Base-by-base conservation (phyloP, 2,329 filamentous ascomycete species). In the Aspergillus thermomutatus region DNA sequence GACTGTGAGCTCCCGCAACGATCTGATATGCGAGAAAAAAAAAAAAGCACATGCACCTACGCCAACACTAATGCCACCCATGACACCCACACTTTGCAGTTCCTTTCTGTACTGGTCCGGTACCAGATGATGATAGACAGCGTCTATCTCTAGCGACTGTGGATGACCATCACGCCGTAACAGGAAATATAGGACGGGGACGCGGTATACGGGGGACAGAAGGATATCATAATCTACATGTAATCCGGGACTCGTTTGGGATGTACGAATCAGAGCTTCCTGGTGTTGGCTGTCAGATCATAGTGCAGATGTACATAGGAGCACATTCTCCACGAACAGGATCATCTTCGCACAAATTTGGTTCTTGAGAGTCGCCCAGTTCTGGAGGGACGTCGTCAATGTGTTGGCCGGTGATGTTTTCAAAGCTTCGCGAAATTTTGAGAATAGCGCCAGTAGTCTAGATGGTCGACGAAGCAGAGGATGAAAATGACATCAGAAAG, bases 131-230 rank as follows among this genome's bases (percentile, higher is more conserved):
- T 84, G 80, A 72, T 91, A 91, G 60, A 92, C 83, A 3, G 84
- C 83, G 59, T 91, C 87, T 64, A 91, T 78, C 65, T 83, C 81
- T 66, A 84, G 74, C 41, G 80, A 76, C 60, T 86, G 83, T 56
- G 80, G 79, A 49, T 77, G 73, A 19, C 83, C 81, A 57, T 86
- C 75, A 58, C 82, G 80, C 63, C 84, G 82, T 65, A 91, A 73
- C 53, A 79, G 83, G 77, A 93, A 91, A 83, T 89, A 92, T 55
- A 92, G 79, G 57, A 89, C 89, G 8, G 90, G 90, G 48, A 88
- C 83, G 59, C 82, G 82, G 74, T 92, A 93, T 55, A 87, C 89
- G 54, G 87, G 84, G 65, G 91, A 90, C 59, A 89, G 80, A 67
- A 90, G 82, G 65, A 92, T 85, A 72, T 91, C 87, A 75, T 92